Conservation (phyloP, 257 asterid genomes). For the Plantago elongata region DNA sequence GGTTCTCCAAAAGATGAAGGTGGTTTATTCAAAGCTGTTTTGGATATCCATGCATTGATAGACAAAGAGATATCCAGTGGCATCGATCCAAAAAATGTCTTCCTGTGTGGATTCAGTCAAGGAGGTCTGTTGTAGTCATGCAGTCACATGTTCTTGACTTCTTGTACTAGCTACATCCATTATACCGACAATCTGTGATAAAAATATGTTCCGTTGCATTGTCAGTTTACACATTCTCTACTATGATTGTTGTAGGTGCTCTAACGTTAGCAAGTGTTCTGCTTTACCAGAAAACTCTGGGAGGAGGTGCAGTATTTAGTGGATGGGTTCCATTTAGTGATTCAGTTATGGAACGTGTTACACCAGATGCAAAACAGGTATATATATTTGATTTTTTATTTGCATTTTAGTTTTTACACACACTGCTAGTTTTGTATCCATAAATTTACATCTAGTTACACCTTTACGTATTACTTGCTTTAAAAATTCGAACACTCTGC, state of each 20-base stretch:
- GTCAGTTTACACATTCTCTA: too few species aligned
- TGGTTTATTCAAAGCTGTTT: constrained; percentile 68
- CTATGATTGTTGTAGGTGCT: constrained; percentile 46
- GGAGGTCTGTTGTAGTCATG: constrained; percentile 52
- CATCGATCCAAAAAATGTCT: constrained; percentile 60
- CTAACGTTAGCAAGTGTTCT: constrained; percentile 86
- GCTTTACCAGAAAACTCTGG: constrained; percentile 74
- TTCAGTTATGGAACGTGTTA: constrained; percentile 50
- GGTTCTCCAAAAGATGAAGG: constrained; percentile 76
- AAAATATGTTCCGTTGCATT: too few species aligned
- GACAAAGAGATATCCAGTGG: constrained; percentile 86
- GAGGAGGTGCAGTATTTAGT: constrained; percentile 95
- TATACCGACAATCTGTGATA: too few species aligned
- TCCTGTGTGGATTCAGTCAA: constrained; percentile 93
- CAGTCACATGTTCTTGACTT: background rate
- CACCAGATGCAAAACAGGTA: constrained; percentile 74
- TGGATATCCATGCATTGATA: constrained; percentile 68
- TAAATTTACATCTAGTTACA: too few species aligned
- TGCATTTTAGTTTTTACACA: too few species aligned
- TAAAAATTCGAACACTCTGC: too few species aligned
- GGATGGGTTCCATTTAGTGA: constrained; percentile 94
- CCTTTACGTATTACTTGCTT: too few species aligned
- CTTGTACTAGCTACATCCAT: too few species aligned
- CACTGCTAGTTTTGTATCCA: too few species aligned
- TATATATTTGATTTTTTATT: background rate